A percentile compares a stretch with the other conserved stretches of the same genome.
Conservation (phyloP, 768 basidiomycete genomes). For the Termitomyces sp. region DNA sequence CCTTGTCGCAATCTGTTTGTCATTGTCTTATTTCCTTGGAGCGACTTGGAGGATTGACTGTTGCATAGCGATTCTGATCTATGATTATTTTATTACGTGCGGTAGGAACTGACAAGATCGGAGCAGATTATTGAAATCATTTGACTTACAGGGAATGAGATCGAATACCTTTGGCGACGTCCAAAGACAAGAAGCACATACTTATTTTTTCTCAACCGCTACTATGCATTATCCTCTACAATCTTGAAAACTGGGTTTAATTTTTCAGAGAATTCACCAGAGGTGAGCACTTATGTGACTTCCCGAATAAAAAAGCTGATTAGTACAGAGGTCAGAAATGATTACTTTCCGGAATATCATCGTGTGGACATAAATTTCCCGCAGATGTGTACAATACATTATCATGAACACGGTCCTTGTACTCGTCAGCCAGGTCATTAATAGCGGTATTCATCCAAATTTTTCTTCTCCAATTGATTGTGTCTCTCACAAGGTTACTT, state of each 20-base stretch:
- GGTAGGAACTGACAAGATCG: no score
- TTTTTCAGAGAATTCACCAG: background rate
- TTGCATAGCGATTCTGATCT: no score
- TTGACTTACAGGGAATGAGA: no score
- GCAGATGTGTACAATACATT: background rate
- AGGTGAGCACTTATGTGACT: background rate
- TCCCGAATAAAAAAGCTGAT: background rate
- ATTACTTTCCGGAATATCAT: background rate
- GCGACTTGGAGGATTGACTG: no score
- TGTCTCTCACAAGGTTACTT: background rate
- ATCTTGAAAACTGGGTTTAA: background rate
- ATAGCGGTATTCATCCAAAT: background rate
- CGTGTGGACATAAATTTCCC: background rate
- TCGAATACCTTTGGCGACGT: no score
- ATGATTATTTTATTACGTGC: no score
- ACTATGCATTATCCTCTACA: background rate
- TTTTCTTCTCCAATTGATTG: background rate
- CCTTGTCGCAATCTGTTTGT: no score
- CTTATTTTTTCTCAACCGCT: no score
- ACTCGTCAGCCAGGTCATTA: background rate
- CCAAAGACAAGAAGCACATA: no score
- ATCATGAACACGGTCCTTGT: background rate
- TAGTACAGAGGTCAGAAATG: background rate
- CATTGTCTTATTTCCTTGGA: no score
- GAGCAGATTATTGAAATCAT: no score